Base-by-base conservation (phyloP, 345 rosid genomes). In the Durio zibethinus region DNA sequence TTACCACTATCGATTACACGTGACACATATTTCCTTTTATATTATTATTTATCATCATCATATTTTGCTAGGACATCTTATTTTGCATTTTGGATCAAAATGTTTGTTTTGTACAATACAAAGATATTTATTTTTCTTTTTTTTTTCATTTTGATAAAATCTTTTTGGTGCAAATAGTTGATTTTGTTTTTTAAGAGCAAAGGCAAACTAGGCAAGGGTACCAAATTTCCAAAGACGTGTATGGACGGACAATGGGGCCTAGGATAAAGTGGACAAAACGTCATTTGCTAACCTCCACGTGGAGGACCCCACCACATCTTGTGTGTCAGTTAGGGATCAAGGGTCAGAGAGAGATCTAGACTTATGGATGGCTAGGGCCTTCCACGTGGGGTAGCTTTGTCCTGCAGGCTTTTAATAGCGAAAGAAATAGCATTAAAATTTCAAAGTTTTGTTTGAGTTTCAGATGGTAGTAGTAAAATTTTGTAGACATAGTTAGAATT, bases 231-330 rank as follows among this genome's bases (percentile, higher is more conserved):
- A 38, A 38, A 5, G 4, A 33, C 4, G 35, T 33, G 1, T 56
- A 5, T n/a, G n/a, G n/a, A n/a, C n/a, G n/a, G n/a, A n/a, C n/a
- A n/a, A n/a, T n/a, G n/a, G 72, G 52, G 50, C 29, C 29, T 10
- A 4, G n/a, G 50, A 15, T 7, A 47, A 31, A 2, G 3, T 18
- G 61, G 75, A 71, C 75, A 71, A 71, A 6, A 33, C 63, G 52
- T 56, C 76, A 73, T 54, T 20, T 18, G 57, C 16, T 2, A 29
- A 56, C 80, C 10, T 29, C 47, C 80, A 68, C 75, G 29, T 68
- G 80, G 80, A 7, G 67, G 75, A 59, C 42, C 80, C 73, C 57
- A 69, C 36, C 57, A 47, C 56, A 20, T 29, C 47, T 12, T 66
- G 29, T 36, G 15, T 64, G 73, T 3, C 50, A 33, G 7, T 2